These are phyloP conservation scores for Calonectria pseudoreteaudii DNA, from an alignment of 2,329 filamentous ascomycete species.

Conservation along the genomic window DNA sequence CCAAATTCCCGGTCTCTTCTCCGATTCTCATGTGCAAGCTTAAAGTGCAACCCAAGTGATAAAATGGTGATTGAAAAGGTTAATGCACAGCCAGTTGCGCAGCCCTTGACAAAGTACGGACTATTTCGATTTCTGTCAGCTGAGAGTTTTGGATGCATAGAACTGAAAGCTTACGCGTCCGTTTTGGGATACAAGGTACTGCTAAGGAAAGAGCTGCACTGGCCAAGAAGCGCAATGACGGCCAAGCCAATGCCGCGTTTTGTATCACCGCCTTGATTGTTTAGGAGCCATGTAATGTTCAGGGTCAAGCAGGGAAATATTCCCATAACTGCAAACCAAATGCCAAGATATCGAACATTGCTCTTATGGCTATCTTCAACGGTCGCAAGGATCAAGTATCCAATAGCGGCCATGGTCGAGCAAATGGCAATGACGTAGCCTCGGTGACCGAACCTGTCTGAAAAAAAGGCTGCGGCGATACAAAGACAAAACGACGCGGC, in stretches of 20 bases:
- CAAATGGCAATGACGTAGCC: slow-evolving; percentile 12
- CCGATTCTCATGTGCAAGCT: slow-evolving; percentile 15
- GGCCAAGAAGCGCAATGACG: slow-evolving; percentile 8
- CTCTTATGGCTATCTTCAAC: slow-evolving; percentile 19
- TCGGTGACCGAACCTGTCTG: slow-evolving; percentile 24
- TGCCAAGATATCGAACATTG: slow-evolving; percentile 13
- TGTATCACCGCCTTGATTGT: slow-evolving; percentile 31
- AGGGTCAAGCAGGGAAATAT: slow-evolving; percentile 20
- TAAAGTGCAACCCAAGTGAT: slow-evolving; percentile 22
- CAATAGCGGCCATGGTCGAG: not conserved
- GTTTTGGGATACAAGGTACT: slow-evolving; percentile 29
- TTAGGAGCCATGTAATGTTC: slow-evolving; percentile 31
- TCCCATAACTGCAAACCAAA: slow-evolving; percentile 28
- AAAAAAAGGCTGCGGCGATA: slow-evolving; percentile 25
- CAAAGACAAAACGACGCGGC: slow-evolving; percentile 19
- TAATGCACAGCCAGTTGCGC: slow-evolving; percentile 28
- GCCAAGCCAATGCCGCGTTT: slow-evolving; percentile 29
- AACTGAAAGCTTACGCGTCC: slow-evolving; percentile 19
- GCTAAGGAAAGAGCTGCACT: slow-evolving; percentile 33
- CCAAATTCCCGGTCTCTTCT: not conserved
- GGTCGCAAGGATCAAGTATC: slow-evolving; percentile 5
- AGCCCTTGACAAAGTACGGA: slow-evolving; percentile 26
- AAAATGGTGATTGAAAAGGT: slow-evolving; percentile 19
- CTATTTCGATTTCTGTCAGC: not conserved
- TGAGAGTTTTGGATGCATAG: rapidly evolving